A percentile compares a stretch with the other conserved stretches of the same genome.
Evolutionary conservation across 305 asterid genomes (phyloP).

Genomic region (Fraxinus albicans): DNA sequence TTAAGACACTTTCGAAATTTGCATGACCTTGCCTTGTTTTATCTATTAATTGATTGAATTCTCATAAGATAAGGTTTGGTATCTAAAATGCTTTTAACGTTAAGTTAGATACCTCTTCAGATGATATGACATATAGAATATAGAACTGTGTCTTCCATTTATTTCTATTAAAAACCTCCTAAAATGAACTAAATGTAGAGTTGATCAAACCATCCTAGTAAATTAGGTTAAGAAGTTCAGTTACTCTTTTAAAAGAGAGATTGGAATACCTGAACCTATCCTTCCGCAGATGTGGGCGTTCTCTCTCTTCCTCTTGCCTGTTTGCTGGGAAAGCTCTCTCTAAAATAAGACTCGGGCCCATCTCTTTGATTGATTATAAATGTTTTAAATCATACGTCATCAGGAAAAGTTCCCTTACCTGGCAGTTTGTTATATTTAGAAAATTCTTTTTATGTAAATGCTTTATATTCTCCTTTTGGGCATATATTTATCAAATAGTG

Average conservation of each 20-base stretch:
- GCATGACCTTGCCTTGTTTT: not conserved
- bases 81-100: not conserved
- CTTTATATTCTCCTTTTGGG: not conserved
- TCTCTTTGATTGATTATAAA: not conserved
- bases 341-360: not conserved
- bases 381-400: not conserved
- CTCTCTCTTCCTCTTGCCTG: not conserved
- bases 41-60: not conserved
- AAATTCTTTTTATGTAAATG: not conserved
- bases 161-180: not conserved
- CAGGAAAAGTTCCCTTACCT: not conserved
- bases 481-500: not conserved
- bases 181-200: not conserved
- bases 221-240: not conserved
- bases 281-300: not conserved
- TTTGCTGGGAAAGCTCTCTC: not conserved
- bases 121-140: not conserved
- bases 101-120: not conserved
- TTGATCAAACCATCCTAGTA: not conserved
- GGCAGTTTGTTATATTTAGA: not conserved
- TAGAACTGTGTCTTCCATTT: not conserved
- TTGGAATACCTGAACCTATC: not conserved
- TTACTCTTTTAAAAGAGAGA: not conserved
- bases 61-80: not conserved
- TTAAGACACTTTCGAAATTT: not conserved